These are phyloP conservation scores for Pyrenochaeta sp. DNA, from an alignment of 2,329 filamentous ascomycete species.

Conservation along the genomic window DNA sequence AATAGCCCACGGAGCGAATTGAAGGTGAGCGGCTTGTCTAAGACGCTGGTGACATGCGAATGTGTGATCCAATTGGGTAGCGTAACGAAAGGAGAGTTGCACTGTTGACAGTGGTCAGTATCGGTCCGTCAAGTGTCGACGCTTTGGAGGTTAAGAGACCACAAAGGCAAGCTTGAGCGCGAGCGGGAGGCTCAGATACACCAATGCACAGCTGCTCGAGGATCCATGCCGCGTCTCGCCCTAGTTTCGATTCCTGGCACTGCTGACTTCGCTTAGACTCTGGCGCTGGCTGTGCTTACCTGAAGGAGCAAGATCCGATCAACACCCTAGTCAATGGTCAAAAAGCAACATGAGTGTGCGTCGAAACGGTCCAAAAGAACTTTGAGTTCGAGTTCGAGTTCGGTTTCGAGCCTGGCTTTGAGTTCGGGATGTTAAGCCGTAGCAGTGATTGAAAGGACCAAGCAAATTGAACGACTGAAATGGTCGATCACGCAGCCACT, in stretches of 20 bases:
- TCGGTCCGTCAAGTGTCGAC: neutral
- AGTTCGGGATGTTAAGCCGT: no score
- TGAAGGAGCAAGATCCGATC: constrained; percentile 12
- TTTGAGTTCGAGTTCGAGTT: neutral
- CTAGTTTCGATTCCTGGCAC: constrained; percentile 3
- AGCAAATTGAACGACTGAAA: neutral
- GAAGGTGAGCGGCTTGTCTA: neutral
- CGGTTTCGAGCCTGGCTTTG: no score
- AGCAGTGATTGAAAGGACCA: neutral
- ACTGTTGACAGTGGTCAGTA: neutral
- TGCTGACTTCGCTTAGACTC: constrained; percentile 21
- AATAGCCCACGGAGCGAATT: neutral
- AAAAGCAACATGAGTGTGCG: constrained; percentile 5
- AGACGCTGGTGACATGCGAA: neutral
- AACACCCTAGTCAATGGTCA: neutral
- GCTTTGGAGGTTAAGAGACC: no score
- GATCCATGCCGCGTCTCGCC: neutral
- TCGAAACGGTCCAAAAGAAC: neutral
- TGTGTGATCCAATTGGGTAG: neutral
- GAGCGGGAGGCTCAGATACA: neutral
- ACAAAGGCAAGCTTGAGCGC: neutral
- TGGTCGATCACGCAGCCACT: neutral
- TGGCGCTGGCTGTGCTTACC: constrained; percentile 24
- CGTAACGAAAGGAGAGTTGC: neutral
- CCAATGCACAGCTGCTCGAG: neutral